Conservation (phyloP, 2,329 filamentous ascomycete genomes). For the Trichoderma koningii region DNA sequence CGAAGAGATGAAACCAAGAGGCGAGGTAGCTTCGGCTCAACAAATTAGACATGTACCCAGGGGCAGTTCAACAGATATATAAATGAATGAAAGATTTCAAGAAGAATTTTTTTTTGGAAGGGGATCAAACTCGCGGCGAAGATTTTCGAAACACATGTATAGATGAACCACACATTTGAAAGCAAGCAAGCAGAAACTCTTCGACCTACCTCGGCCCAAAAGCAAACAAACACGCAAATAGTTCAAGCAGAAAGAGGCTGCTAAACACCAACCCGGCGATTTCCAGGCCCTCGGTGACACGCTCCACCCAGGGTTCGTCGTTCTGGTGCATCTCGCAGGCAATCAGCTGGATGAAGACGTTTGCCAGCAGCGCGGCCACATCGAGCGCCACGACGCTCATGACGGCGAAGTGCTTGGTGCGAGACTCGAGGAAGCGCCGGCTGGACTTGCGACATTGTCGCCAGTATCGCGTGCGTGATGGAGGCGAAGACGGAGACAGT, state of each 20-base stretch:
- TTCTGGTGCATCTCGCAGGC: constrained; percentile 49
- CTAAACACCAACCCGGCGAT: constrained; percentile 61
- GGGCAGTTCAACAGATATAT: neutral
- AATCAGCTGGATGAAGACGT: constrained; percentile 52
- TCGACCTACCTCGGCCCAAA: constrained; percentile 59
- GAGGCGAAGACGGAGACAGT: neutral
- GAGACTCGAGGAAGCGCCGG: constrained; percentile 39
- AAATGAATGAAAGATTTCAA: neutral
- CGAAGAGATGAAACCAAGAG: constrained; percentile 64
- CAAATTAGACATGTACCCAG: neutral
- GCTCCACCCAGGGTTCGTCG: constrained; percentile 46
- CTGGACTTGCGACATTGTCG: constrained; percentile 23
- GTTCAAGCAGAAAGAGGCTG: constrained; percentile 65
- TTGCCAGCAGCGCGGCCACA: constrained; percentile 48
- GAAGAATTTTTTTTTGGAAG: neutral
- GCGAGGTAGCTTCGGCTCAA: constrained; percentile 53
- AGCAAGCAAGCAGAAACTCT: neutral
- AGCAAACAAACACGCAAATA: constrained; percentile 60
- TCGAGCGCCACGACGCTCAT: constrained; percentile 50
- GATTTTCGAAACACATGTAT: neutral
- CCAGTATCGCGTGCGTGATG: neutral
- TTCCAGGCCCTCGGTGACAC: constrained; percentile 47
- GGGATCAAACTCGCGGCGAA: neutral
- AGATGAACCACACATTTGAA: neutral
- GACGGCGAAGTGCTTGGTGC: constrained; percentile 49